Percentiles rank a stretch among this genome's conserved stretches.
Conservation (phyloP, 2,329 filamentous ascomycete genomes). For the Boeremia lycopersici region DNA sequence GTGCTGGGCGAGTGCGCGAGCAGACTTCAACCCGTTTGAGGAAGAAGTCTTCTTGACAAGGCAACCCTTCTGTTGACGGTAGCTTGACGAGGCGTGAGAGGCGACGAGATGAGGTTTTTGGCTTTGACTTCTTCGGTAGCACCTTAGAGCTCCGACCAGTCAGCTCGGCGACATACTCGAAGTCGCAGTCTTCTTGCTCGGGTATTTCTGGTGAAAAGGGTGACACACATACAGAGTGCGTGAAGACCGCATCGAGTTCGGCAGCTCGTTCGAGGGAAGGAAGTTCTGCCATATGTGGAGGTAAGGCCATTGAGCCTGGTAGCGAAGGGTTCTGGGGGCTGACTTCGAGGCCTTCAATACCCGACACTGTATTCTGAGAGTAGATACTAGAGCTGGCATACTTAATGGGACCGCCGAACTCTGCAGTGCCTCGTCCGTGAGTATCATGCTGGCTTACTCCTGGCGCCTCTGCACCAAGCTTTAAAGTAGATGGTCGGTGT, state of each 20-base stretch:
- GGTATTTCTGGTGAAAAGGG: neutral
- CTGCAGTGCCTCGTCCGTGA: neutral
- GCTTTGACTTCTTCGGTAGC: neutral
- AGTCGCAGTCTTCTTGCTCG: neutral
- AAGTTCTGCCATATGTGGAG: neutral
- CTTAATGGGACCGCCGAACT: neutral
- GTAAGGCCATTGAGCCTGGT: neutral
- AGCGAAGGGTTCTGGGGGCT: neutral
- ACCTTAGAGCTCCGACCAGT: neutral
- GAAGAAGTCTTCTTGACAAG: neutral
- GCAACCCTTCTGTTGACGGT: neutral
- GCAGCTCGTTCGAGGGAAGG: neutral
- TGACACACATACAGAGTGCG: neutral
- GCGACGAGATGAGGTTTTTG: neutral
- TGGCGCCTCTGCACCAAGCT: neutral
- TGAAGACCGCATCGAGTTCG: neutral
- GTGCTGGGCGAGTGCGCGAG: constrained; percentile 1
- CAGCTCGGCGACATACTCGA: neutral
- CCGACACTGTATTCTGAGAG: neutral
- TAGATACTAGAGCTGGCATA: neutral
- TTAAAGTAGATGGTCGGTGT: neutral
- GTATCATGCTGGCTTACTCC: neutral
- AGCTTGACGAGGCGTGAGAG: neutral
- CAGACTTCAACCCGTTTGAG: neutral
- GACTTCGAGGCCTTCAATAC: neutral